Evolutionary conservation across 495 filamentous ascomycete genomes (phyloP), one percentile per base, ranked within the genome.

Genomic region (Penicillium coffeae): DNA sequence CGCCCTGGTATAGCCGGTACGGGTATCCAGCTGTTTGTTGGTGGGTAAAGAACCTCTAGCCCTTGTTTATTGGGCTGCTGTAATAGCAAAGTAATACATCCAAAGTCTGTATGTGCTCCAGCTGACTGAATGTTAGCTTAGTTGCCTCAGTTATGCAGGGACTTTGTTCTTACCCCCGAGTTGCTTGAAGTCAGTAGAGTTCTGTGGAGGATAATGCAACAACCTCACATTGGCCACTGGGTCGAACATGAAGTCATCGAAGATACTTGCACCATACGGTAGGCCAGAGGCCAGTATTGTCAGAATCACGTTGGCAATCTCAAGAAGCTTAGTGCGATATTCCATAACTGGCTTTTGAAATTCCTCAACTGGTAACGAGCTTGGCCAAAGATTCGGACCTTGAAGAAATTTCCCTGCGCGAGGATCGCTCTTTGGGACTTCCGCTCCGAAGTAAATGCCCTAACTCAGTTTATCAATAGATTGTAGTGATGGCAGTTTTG

Each of bases 311-410:
- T 58, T 51, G 42, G 58, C 66, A n/a, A 75, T 62, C 2, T 48
- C 44, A 27, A 57, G 48, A 37, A 66, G 72, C 18, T 55, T 41
- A 21, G 59, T 45, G 25, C 70, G 65, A 48, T 75, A 74, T 2
- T 61, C 58, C 62, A 63, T 65, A 33, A 69, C 60, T 0, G 68
- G 70, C 8, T 25, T 45, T 20, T 56, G 66, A 45, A 75, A 77
- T 8, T 63, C 54, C 12, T 63, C 56, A 4, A 63, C 56, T 7
- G 68, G 63, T 20, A 77, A 61, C 27, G 56, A 37, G 8, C 20
- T n/a, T 3, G 70, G 70, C 69, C 70, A 74, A 18, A 72, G 47
- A 42, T 72, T 73, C 8, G 72, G 71, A 10, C 68, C 64, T 52
- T 38, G 3, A 47, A 43, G 15, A 10, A 51, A 44, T 62, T 52